phyloP scores from a whole-genome alignment of 2,329 filamentous ascomycete species.

The Tolypocladium inflatum region DNA sequence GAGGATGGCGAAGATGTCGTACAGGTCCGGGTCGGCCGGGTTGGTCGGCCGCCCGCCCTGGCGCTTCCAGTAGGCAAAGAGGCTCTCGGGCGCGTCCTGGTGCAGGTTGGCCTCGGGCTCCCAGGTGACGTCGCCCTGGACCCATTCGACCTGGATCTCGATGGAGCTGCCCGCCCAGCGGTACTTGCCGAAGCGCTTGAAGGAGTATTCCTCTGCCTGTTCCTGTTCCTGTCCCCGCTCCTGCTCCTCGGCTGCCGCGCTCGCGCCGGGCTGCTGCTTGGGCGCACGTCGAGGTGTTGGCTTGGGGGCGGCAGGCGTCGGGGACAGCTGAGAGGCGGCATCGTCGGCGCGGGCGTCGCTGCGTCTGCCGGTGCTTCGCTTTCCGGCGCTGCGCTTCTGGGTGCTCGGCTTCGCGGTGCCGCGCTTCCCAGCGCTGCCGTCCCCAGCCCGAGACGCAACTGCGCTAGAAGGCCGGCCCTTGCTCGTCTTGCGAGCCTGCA shows the following conservation, averaged over 20 bases:
- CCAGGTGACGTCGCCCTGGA: slow-evolving; percentile 19
- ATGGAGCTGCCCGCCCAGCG: slow-evolving; percentile 19
- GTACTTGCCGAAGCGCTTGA: slow-evolving; percentile 14
- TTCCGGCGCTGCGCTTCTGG: background rate
- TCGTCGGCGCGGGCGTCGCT: background rate
- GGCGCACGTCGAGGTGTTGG: background rate
- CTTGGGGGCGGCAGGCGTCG: background rate
- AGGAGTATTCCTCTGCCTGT: slow-evolving; percentile 6
- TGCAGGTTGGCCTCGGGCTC: slow-evolving; percentile 23
- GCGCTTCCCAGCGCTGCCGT: background rate
- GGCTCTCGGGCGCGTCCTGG: slow-evolving; percentile 17
- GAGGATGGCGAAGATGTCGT: slow-evolving; percentile 21
- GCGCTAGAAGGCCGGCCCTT: background rate
- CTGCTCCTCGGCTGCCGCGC: background rate
- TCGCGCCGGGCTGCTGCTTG: background rate
- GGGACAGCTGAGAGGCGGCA: background rate
- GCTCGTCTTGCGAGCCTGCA: background rate
- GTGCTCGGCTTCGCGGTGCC: background rate
- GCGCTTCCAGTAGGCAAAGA: slow-evolving; percentile 22
- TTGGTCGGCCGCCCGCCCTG: slow-evolving; percentile 21
- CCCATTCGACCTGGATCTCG: slow-evolving; percentile 22
- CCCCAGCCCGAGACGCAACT: background rate
- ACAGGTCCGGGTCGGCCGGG: slow-evolving; percentile 18
- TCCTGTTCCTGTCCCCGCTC: background rate
- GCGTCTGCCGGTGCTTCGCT: background rate